Percentiles rank a stretch among this genome's conserved stretches.
These are phyloP conservation scores for Fraxinus nigra DNA, from an alignment of 305 asterid species.

Conservation along the genomic window DNA sequence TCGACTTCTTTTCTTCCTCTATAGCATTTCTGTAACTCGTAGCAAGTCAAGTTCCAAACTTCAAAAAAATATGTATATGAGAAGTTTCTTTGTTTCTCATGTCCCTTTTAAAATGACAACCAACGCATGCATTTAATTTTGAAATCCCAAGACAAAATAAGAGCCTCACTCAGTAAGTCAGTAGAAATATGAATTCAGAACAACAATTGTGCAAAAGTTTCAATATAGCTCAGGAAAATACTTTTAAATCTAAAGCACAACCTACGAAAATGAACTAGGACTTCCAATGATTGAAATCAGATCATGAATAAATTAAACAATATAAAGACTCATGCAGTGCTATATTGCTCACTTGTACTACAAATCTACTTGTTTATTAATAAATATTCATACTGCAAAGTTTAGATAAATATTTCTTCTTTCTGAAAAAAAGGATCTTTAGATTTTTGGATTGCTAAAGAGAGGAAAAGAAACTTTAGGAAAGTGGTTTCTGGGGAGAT, in stretches of 20 bases:
- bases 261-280: not conserved
- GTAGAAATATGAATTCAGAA: constrained; percentile 1
- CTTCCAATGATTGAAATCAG: not conserved
- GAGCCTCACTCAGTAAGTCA: not conserved
- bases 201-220: constrained; percentile 6
- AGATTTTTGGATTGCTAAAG: not conserved
- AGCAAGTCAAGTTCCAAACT: constrained; percentile 39
- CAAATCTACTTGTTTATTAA: not conserved
- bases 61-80: not conserved
- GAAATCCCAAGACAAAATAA: constrained; percentile 5
- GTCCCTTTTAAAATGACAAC: not conserved
- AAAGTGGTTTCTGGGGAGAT: not conserved
- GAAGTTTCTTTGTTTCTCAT: not conserved
- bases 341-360: not conserved
- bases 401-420: not conserved
- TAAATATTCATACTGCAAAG: not conserved
- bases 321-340: not conserved
- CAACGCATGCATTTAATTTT: not conserved
- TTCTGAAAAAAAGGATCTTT: not conserved
- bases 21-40: constrained; percentile 73
- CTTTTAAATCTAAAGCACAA: constrained; percentile 5
- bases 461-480: not conserved
- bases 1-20: constrained; percentile 85
- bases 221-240: constrained; percentile 13
- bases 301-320: constrained; percentile 14